phyloP scores from a whole-genome alignment of 2,329 filamentous ascomycete species.

The Beauveria scarabaeidicola region DNA sequence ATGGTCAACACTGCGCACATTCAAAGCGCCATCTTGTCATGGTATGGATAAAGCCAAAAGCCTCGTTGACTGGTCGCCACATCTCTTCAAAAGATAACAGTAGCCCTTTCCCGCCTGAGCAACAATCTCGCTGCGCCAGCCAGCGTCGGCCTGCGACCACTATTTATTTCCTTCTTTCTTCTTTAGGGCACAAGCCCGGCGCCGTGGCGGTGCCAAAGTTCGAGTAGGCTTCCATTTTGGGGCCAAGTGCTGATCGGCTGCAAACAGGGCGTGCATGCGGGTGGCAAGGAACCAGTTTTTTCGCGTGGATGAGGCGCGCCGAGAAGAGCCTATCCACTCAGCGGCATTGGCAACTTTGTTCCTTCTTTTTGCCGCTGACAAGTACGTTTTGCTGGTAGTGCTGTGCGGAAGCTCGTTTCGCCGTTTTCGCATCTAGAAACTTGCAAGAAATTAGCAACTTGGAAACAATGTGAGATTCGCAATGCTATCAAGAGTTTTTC shows the following conservation, averaged over 20 bases:
- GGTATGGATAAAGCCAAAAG: no score
- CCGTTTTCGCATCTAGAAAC: no score
- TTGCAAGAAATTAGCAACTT: no score
- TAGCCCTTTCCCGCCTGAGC: not conserved
- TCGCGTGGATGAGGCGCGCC: not conserved
- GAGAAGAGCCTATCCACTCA: not conserved
- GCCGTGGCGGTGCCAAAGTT: slow-evolving; percentile 5
- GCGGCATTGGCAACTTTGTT: slow-evolving; percentile 1
- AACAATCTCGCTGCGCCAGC: not conserved
- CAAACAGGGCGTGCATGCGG: slow-evolving; percentile 5
- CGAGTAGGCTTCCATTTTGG: slow-evolving; percentile 5
- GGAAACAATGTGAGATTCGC: not conserved
- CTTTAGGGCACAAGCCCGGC: slow-evolving; percentile 11
- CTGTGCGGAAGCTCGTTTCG: not conserved
- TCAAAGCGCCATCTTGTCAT: not conserved
- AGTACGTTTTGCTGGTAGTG: not conserved
- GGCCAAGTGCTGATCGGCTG: slow-evolving; percentile 9
- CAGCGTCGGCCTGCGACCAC: not conserved
- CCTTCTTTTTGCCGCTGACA: not conserved
- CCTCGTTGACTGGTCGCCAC: not conserved
- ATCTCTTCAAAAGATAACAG: not conserved
- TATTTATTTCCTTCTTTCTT: slow-evolving; percentile 5
- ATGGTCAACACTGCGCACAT: not conserved
- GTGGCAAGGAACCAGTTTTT: slow-evolving; percentile 4
- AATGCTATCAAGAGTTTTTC: no score